Conservation (phyloP, 192 early-diverging fungal genomes). For the Coemansia furcata region DNA sequence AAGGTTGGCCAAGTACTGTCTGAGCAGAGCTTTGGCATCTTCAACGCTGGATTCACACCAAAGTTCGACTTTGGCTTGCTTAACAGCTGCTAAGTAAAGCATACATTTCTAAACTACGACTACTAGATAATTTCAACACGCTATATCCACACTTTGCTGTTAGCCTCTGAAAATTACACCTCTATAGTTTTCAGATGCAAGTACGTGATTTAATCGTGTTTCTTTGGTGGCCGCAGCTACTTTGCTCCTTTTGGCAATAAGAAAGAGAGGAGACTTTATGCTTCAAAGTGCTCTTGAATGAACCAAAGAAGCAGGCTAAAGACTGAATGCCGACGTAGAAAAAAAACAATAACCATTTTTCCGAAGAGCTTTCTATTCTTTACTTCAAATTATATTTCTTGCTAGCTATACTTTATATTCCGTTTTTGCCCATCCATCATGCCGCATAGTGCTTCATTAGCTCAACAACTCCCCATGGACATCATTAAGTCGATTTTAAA, state of each 20-base stretch:
- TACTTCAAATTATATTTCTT: background rate
- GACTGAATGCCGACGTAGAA: background rate
- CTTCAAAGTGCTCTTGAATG: background rate
- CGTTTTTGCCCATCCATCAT: background rate
- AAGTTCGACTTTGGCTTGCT: constrained; percentile 41
- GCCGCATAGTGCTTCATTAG: background rate
- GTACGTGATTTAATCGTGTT: too few relatives aligned
- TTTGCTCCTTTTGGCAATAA: too few relatives aligned
- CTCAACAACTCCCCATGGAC: background rate
- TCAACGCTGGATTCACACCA: constrained; percentile 13
- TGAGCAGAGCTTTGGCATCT: constrained; percentile 52
- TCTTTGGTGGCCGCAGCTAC: too few relatives aligned
- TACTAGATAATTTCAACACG: background rate
- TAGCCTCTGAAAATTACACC: too few relatives aligned
- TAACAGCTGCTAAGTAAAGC: constrained; percentile 14
- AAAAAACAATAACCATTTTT: background rate
- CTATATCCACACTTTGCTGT: background rate
- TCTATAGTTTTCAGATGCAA: too few relatives aligned
- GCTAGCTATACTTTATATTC: background rate
- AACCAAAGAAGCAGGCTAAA: too few relatives aligned
- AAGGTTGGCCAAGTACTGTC: constrained; percentile 19
- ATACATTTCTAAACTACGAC: background rate
- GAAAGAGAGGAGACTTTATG: too few relatives aligned
- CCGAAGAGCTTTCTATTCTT: background rate
- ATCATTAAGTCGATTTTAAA: background rate